phyloP scores from a whole-genome alignment of 306 rosid genomes.

The Vigna angularis region DNA sequence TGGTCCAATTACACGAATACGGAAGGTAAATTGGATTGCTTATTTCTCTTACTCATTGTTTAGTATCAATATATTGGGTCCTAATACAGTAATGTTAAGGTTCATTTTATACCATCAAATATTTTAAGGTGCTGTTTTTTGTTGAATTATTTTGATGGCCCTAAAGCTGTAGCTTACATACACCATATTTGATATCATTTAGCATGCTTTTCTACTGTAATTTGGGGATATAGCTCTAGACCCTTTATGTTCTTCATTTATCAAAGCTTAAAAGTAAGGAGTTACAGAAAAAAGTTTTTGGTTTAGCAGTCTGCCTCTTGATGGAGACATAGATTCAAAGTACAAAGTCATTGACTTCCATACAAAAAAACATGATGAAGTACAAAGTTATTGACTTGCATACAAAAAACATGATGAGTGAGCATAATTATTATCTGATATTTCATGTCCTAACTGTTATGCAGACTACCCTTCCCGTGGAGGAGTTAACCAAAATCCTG shows the following conservation, averaged over 20 bases:
- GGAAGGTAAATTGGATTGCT: constrained; percentile 65
- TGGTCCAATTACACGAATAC: constrained; percentile 63
- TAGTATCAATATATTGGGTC: background rate
- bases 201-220: constrained; percentile 27
- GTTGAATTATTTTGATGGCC: background rate
- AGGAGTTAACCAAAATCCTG: constrained; percentile 79
- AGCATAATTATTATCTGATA: background rate
- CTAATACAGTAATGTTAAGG: constrained; percentile 5
- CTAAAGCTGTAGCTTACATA: background rate
- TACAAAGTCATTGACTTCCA: background rate
- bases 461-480: constrained; percentile 87
- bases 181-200: constrained; percentile 31
- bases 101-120: background rate
- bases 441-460: constrained; percentile 23
- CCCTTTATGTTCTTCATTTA: constrained; percentile 14
- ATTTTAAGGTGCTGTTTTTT: constrained; percentile 24
- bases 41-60: background rate
- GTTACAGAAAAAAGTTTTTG: background rate
- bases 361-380: constrained; percentile 11
- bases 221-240: constrained; percentile 2
- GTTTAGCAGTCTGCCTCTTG: background rate
- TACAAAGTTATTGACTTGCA: constrained; percentile 1
- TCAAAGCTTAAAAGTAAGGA: background rate
- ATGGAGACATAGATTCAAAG: background rate
- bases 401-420: constrained; percentile 15